These are phyloP conservation scores for Plasmodium cynomolgi DNA, from an alignment of 169 alveolate species.

Conservation along the genomic window DNA sequence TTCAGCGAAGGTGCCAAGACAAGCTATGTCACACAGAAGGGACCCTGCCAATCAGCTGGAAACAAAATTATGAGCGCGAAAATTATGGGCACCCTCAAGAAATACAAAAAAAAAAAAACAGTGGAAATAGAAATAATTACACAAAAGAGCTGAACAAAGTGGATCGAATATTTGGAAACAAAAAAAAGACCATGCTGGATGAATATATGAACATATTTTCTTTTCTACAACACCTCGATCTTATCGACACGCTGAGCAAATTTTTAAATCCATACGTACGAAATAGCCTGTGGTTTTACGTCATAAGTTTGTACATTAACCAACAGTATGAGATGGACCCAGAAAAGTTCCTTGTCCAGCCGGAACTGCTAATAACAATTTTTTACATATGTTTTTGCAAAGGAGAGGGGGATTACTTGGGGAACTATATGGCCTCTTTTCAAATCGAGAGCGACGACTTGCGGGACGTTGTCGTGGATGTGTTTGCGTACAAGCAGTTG, in stretches of 20 bases:
- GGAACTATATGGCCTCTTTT: constrained; percentile 23
- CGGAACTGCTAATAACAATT: constrained; percentile 51
- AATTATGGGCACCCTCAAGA: constrained; percentile 4
- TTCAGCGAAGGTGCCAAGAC: not conserved
- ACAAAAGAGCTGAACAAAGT: constrained; percentile 45
- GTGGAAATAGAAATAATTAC: constrained; percentile 52
- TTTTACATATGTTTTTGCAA: constrained; percentile 55
- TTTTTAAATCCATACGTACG: constrained; percentile 51
- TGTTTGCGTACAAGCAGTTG: constrained; percentile 41
- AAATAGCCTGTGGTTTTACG: constrained; percentile 59
- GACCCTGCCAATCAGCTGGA: not conserved
- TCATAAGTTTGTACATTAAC: constrained; percentile 32
- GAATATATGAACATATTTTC: not conserved
- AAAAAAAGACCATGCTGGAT: not conserved
- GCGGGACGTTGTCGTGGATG: constrained; percentile 14
- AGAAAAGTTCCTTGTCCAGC: not conserved
- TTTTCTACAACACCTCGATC: constrained; percentile 15
- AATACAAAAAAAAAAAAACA: constrained; percentile 45
- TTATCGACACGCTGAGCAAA: constrained; percentile 11
- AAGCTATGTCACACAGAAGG: not conserved
- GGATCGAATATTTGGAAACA: constrained; percentile 65
- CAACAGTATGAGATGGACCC: constrained; percentile 4
- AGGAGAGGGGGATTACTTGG: constrained; percentile 6
- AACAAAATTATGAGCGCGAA: constrained; percentile 41
- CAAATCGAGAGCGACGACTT: not conserved